Evolutionary conservation across 1,284 basidiomycete species (phyloP).

Genomic region (Papiliotrema nemorosa): DNA sequence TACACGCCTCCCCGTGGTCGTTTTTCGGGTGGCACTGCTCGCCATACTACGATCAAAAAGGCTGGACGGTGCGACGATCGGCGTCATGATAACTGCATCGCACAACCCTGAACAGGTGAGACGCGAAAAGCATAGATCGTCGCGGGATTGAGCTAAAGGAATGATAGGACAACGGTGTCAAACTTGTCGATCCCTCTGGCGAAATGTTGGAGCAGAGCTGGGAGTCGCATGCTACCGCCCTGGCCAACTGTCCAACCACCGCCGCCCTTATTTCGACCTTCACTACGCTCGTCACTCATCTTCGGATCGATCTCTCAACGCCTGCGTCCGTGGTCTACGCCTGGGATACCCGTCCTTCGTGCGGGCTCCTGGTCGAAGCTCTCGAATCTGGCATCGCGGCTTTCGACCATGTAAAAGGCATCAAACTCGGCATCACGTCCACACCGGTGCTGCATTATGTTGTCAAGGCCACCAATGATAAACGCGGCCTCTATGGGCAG

Average conservation of each 20-base stretch:
- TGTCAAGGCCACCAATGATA: slow-evolving; percentile 76
- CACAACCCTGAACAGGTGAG: slow-evolving; percentile 92
- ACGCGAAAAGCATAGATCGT: not conserved
- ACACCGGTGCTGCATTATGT: slow-evolving; percentile 97
- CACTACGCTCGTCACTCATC: slow-evolving; percentile 60
- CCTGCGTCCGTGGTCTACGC: slow-evolving; percentile 84
- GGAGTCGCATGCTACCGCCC: slow-evolving; percentile 81
- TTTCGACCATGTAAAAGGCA: slow-evolving; percentile 49
- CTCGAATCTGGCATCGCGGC: slow-evolving; percentile 78
- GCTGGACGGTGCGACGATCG: slow-evolving; percentile 83
- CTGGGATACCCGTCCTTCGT: slow-evolving; percentile 88
- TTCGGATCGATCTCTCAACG: slow-evolving; percentile 73
- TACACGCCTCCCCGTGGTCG: slow-evolving; percentile 77
- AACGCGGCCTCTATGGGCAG: slow-evolving; percentile 68
- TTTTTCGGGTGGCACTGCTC: slow-evolving; percentile 88
- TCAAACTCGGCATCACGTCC: slow-evolving; percentile 70
- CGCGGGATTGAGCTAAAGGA: too few relatives aligned
- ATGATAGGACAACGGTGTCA: slow-evolving; percentile 92
- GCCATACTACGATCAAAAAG: slow-evolving; percentile 87
- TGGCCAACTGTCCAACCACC: slow-evolving; percentile 81
- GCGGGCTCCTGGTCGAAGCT: slow-evolving; percentile 72
- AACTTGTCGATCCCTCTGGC: slow-evolving; percentile 95
- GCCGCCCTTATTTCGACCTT: slow-evolving; percentile 69
- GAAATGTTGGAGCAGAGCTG: slow-evolving; percentile 98
- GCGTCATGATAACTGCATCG: slow-evolving; percentile 98